phyloP scores from a whole-genome alignment of 331 rosid genomes.

The Quercus phellos region DNA sequence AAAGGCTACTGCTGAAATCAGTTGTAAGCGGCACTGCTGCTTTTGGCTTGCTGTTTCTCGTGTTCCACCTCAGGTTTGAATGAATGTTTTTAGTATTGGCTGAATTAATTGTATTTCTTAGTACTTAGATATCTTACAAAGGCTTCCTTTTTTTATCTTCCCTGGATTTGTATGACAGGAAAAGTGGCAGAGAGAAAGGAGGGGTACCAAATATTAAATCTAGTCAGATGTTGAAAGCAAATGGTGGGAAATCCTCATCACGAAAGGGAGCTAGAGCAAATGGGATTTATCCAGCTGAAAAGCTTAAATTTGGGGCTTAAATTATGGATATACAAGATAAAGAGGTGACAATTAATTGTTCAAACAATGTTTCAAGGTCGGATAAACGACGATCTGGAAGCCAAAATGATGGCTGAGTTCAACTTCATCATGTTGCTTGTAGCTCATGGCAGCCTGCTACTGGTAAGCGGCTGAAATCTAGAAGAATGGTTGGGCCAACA shows the following conservation, averaged over 20 bases:
- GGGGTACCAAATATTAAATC: slow-evolving; percentile 20
- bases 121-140: background rate
- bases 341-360: background rate
- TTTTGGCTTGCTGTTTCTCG: slow-evolving; percentile 36
- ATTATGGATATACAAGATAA: background rate
- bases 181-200: slow-evolving; percentile 22
- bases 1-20: slow-evolving; percentile 33
- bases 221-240: slow-evolving; percentile 23
- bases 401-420: background rate
- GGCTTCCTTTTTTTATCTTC: slow-evolving; percentile 9
- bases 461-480: background rate
- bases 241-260: slow-evolving; percentile 17
- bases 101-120: background rate
- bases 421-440: background rate
- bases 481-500: background rate
- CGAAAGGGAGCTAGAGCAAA: slow-evolving; percentile 9
- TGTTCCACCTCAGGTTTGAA: slow-evolving; percentile 44
- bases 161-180: slow-evolving; percentile 17
- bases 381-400: background rate
- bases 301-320: slow-evolving; percentile 18
- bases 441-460: background rate
- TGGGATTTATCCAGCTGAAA: slow-evolving; percentile 43
- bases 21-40: slow-evolving; percentile 46
- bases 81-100: background rate
- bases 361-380: background rate